Conservation (phyloP, 2,329 filamentous ascomycete genomes). For the Penicillium capsulatum region DNA sequence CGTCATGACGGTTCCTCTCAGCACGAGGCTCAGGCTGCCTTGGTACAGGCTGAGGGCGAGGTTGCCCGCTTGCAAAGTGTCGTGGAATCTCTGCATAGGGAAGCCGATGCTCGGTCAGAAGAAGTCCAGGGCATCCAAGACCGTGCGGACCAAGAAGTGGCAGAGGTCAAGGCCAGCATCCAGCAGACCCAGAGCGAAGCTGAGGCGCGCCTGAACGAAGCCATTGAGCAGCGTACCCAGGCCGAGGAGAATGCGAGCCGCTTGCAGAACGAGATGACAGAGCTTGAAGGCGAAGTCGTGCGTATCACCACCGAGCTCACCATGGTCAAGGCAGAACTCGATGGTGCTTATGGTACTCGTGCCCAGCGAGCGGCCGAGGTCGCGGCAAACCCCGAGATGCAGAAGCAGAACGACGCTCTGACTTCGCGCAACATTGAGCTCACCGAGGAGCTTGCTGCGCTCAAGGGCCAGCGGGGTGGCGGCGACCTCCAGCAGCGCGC, state of each 20-base stretch:
- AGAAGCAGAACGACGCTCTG: conserved; percentile 57
- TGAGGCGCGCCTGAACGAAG: conserved; percentile 20
- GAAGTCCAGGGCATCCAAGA: conserved; percentile 22
- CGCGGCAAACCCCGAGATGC: conserved; percentile 54
- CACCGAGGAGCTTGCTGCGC: conserved; percentile 45
- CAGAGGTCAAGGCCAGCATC: conserved; percentile 29
- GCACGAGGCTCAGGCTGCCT: conserved; percentile 30
- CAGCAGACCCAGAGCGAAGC: conserved; percentile 25
- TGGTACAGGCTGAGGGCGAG: conserved; percentile 31
- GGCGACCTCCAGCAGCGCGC: conserved; percentile 47
- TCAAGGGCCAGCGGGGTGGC: conserved; percentile 35
- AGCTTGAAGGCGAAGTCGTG: conserved; percentile 61
- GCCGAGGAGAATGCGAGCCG: conserved; percentile 39
- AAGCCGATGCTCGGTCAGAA: conserved; percentile 27
- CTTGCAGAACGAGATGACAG: conserved; percentile 48
- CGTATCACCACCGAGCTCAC: conserved; percentile 73
- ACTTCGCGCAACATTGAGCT: conserved; percentile 47
- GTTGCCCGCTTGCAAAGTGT: conserved; percentile 46
- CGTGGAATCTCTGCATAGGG: conserved; percentile 44
- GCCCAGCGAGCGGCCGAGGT: conserved; percentile 65
- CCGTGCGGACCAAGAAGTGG: conserved; percentile 19
- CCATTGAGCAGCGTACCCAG: conserved; percentile 23
- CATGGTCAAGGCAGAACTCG: conserved; percentile 85
- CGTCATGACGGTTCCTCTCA: conserved; percentile 36
- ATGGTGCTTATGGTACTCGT: conserved; percentile 83